phyloP scores from a whole-genome alignment of 2,329 filamentous ascomycete genomes.

The Botrytis pseudocinerea region DNA sequence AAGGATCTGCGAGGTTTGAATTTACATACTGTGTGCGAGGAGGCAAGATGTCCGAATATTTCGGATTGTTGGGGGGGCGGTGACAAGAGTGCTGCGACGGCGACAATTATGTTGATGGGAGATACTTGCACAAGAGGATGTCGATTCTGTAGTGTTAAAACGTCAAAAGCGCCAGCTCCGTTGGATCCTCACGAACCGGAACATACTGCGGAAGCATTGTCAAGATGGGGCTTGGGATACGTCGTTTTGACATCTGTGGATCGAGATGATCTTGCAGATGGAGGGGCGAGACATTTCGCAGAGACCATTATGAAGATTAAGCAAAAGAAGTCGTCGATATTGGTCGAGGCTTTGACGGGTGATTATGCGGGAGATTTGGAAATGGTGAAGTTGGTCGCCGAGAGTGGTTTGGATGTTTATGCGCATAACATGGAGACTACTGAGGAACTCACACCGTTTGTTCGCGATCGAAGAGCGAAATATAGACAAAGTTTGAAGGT shows the following conservation, averaged over 20 bases:
- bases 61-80: slow-evolving; percentile 96
- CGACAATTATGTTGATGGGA: slow-evolving; percentile 99
- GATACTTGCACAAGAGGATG: slow-evolving; percentile 97
- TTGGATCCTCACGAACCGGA: slow-evolving; percentile 96
- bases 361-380: slow-evolving; percentile 85
- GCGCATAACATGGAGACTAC: slow-evolving; percentile 97
- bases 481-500: slow-evolving; percentile 85
- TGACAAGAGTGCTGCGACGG: slow-evolving; percentile 86
- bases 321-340: slow-evolving; percentile 71
- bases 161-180: slow-evolving; percentile 69
- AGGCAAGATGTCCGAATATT: slow-evolving; percentile 96
- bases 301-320: slow-evolving; percentile 96
- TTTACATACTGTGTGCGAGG: slow-evolving; percentile 95
- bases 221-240: slow-evolving; percentile 91
- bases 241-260: slow-evolving; percentile 94
- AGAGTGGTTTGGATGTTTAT: slow-evolving; percentile 90
- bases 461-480: slow-evolving; percentile 84
- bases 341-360: slow-evolving; percentile 83
- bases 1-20: slow-evolving; percentile 85
- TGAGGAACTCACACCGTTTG: slow-evolving; percentile 83
- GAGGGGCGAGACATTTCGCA: slow-evolving; percentile 85
- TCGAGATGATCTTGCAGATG: slow-evolving; percentile 86
- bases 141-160: slow-evolving; percentile 97
- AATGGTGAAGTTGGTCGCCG: slow-evolving; percentile 81
- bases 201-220: slow-evolving; percentile 90